These are phyloP conservation scores for Xerocomus amazonicus DNA, from an alignment of 1,284 basidiomycete species.

Conservation along the genomic window DNA sequence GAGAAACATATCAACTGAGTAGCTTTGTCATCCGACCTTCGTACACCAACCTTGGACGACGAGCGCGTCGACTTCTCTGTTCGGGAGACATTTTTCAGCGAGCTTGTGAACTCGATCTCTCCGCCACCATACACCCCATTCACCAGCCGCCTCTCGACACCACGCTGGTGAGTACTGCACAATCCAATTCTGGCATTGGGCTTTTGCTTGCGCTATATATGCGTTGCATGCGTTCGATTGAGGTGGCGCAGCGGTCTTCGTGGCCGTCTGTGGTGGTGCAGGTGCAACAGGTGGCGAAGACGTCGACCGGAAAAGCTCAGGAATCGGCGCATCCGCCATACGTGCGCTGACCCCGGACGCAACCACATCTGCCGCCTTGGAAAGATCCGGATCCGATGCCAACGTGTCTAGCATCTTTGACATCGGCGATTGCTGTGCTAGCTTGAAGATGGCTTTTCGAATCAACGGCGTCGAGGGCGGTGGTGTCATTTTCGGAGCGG, in stretches of 20 bases:
- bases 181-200: slow-evolving; percentile 7
- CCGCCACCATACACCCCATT: slow-evolving; percentile 50
- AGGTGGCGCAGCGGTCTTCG: not conserved
- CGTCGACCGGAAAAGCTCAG: slow-evolving; percentile 57
- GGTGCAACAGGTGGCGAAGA: slow-evolving; percentile 31
- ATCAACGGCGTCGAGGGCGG: slow-evolving; percentile 42
- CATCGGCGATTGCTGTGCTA: slow-evolving; percentile 42
- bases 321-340: slow-evolving; percentile 43
- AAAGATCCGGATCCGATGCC: slow-evolving; percentile 53
- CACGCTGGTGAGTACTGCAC: slow-evolving; percentile 32
- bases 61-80: slow-evolving; percentile 55
- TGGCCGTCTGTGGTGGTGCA: slow-evolving; percentile 26
- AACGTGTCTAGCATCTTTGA: slow-evolving; percentile 50
- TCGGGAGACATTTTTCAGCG: slow-evolving; percentile 53
- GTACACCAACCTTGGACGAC: slow-evolving; percentile 50
- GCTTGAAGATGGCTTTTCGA: slow-evolving; percentile 47
- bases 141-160: slow-evolving; percentile 24
- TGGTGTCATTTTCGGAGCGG: slow-evolving; percentile 21
- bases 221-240: slow-evolving; percentile 14
- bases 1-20: too few relatives aligned
- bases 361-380: slow-evolving; percentile 46
- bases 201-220: slow-evolving; percentile 13
- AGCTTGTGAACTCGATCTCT: slow-evolving; percentile 50
- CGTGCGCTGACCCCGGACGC: slow-evolving; percentile 29
- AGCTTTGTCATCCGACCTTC: too few relatives aligned